phyloP scores from a whole-genome alignment of 106 monocot genomes.

The Allium cepa region DNA sequence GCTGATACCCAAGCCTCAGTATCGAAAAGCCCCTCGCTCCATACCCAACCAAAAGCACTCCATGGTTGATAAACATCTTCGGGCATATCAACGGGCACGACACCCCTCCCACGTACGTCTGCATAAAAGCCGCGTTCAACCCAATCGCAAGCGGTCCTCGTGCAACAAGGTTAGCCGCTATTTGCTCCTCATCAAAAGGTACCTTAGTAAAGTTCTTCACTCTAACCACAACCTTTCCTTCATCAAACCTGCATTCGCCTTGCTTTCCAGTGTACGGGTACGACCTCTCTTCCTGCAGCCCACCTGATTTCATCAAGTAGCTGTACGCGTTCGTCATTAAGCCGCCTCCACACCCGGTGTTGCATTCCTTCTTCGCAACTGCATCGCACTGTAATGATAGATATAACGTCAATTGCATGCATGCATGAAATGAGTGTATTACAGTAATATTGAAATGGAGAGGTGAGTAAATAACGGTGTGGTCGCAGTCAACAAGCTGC shows the following conservation, averaged over 20 bases:
- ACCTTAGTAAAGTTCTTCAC: slow-evolving; percentile 57
- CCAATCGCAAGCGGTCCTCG: slow-evolving; percentile 80
- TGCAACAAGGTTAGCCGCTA: slow-evolving; percentile 48
- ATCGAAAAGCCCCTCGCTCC: slow-evolving; percentile 52
- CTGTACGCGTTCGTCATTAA: slow-evolving; percentile 83
- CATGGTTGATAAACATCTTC: slow-evolving; percentile 57
- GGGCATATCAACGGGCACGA: slow-evolving; percentile 78
- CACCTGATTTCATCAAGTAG: slow-evolving; percentile 66
- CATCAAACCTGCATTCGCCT: slow-evolving; percentile 61
- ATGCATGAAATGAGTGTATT: no score
- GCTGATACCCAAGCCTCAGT: slow-evolving; percentile 50
- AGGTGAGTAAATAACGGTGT: slow-evolving; percentile 24
- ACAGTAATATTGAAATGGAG: background rate
- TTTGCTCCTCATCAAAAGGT: slow-evolving; percentile 56
- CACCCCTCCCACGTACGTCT: slow-evolving; percentile 67
- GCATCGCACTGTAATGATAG: slow-evolving; percentile 39
- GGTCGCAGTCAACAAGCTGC: slow-evolving; percentile 88
- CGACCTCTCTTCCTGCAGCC: slow-evolving; percentile 50
- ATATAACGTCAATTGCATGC: no score
- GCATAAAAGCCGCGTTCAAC: slow-evolving; percentile 84
- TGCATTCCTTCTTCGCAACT: slow-evolving; percentile 42
- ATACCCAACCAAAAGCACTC: slow-evolving; percentile 77
- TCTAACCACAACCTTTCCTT: slow-evolving; percentile 33
- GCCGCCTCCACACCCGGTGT: slow-evolving; percentile 74
- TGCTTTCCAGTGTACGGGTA: slow-evolving; percentile 69